These are phyloP conservation scores for Monosporascus cannonballus DNA, from an alignment of 2,329 filamentous ascomycete genomes.

Conservation along the genomic window DNA sequence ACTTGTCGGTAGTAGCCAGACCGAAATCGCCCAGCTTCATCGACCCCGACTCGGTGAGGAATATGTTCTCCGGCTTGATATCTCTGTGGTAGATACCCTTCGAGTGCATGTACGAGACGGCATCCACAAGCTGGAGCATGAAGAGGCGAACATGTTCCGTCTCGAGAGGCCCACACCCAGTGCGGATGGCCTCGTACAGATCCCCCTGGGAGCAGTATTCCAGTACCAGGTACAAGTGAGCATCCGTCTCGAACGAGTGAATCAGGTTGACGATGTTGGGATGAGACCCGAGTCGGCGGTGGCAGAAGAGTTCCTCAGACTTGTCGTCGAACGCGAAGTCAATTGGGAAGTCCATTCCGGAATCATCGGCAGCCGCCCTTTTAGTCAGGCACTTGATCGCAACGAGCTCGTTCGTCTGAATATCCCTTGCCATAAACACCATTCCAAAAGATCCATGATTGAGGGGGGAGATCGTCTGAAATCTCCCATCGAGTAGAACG, in stretches of 20 bases:
- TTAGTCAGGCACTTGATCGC: constrained; percentile 97
- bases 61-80: constrained; percentile 99
- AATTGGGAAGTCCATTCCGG: constrained; percentile 57
- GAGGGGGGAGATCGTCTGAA: constrained; percentile 84
- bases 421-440: constrained; percentile 89
- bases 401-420: constrained; percentile 69
- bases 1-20: constrained; percentile 79
- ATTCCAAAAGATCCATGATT: constrained; percentile 99
- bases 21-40: constrained; percentile 98
- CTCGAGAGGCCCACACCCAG: constrained; percentile 79
- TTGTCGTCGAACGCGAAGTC: constrained; percentile 74
- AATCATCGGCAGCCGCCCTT: constrained; percentile 55
- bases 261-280: constrained; percentile 91
- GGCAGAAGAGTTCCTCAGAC: constrained; percentile 74
- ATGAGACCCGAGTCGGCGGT: constrained; percentile 72
- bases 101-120: constrained; percentile 83
- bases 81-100: constrained; percentile 94
- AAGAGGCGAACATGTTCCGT: constrained; percentile 96
- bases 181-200: constrained; percentile 93
- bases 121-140: constrained; percentile 89
- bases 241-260: constrained; percentile 84
- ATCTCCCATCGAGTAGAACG: constrained; percentile 80
- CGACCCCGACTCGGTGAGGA: constrained; percentile 75
- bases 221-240: constrained; percentile 85
- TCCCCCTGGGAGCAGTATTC: constrained; percentile 96